phyloP scores from a whole-genome alignment of 163 green algal species.

The Scenedesmus sp. region DNA sequence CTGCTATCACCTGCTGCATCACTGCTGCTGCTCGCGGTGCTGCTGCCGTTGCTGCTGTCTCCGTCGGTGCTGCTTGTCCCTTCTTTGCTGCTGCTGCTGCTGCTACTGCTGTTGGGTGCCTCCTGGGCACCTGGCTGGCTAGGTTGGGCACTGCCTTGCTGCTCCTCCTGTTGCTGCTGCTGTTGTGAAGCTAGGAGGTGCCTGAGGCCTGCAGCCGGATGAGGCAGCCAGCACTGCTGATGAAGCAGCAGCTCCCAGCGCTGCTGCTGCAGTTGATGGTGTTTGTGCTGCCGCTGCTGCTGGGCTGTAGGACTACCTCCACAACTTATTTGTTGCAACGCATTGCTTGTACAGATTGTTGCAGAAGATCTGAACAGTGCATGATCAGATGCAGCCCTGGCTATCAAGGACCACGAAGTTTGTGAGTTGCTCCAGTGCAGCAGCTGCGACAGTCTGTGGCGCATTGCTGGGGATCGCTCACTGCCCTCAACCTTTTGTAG shows the following conservation, averaged over 20 bases:
- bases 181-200: neutral
- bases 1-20: neutral
- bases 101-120: neutral
- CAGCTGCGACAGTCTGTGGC: neutral
- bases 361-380: neutral
- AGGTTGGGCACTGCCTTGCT: neutral
- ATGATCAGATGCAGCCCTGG: neutral
- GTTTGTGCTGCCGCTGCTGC: constrained; percentile 11
- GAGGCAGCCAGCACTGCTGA: neutral
- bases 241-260: neutral
- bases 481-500: neutral
- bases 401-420: neutral
- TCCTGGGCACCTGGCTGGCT: neutral
- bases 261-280: neutral
- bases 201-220: no score
- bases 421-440: constrained; percentile 4
- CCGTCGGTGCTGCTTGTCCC: neutral
- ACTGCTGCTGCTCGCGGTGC: neutral
- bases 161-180: constrained; percentile 6
- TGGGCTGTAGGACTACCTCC: neutral
- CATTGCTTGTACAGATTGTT: neutral
- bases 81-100: neutral
- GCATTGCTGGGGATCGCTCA: neutral
- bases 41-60: neutral
- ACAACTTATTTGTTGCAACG: neutral